Base-by-base conservation (phyloP, 208 protist genomes). In the Trypanosoma congolense region DNA sequence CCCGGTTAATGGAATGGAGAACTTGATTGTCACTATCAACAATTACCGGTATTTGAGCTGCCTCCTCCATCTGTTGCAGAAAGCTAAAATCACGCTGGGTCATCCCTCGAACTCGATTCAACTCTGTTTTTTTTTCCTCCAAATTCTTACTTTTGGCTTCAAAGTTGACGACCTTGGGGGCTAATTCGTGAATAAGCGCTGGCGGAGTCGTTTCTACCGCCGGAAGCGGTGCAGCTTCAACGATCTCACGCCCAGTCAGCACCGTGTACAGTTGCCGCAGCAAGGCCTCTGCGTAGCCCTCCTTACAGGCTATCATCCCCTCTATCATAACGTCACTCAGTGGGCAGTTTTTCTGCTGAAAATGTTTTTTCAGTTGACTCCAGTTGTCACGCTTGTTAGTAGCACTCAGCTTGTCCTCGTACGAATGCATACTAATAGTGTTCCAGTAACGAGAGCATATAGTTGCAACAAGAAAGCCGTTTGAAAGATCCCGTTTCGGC, bases 391-490 rank as follows among this genome's bases (percentile, higher is more conserved):
- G 58, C 71, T 96, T 96, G 30, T 75, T 81, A 18, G 47, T 29
- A 6, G 80, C 49, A 59, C 77, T 73, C 14, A 70, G 38, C 3
- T 73, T 79, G 59, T 97, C 96, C 43, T 86, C 80, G 55, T 89
- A 97, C 29, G 81, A 88, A 77, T 98, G 90, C 87, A 98, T 81
- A 8, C 79, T 70, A 25, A 98, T 60, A 38, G 83, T 69, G 2
- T 54, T 50, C 80, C 89, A 97, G 75, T 98, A 98, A 31, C 76
- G 79, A 1, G 87, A 83, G 65, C 93, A 96, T 24, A 98, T 97
- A 44, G 96, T 79, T 0, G 92, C 96, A 2, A 98, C 59, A 21
- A 96, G 51, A 65, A 82, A 95, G 1, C 96, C 96, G 62, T 97
- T 97, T 21, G 78, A 63, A 14, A 97, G 73, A 59, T 98, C 96